Base-by-base conservation (phyloP, 2,329 filamentous ascomycete species). In the Knufia fluminis region DNA sequence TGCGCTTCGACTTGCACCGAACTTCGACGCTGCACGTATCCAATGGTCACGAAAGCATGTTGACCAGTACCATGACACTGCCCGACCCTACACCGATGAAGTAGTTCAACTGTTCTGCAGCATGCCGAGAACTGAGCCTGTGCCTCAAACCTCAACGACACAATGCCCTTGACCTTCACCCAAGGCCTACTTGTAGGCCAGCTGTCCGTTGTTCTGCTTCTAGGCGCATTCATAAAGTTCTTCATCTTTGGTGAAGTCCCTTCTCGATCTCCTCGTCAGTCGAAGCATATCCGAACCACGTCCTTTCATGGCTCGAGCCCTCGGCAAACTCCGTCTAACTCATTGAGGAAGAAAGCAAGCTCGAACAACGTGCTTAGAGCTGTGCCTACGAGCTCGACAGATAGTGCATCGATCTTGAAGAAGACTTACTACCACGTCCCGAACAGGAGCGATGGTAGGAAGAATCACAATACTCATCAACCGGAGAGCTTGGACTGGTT, bases 401-500 rank as follows among this genome's bases (percentile, higher is more conserved):
- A 85, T 45, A 94, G 89, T 33, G 66, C 66, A 38, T 72, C 70
- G 8, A 96, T 98, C 53, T 76, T 98, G 22, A 84, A 83, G 59
- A 98, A 98, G 71, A 97, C 92, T 19, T 98, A 96, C 68, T 98
- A 98, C 71, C 95, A 94, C 54, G 67, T 69, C 26, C 69, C 69
- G 16, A 65, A 64, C 8, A 67, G 67, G 43, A 61, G 64, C 17
- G 59, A 63, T 17, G 60, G 61, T 20, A 53, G 53, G 12, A 70
- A 69, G 59, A 65, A 68, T 42, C 70, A 72, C 52, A 71, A 94
- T 59, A 89, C 87, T 52, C 92, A 98, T 66, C 92, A 97, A 67
- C 92, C 92, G 1, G 92, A 98, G 68, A 94, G 86, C 51, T 70
- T 98, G 53, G 92, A 98, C 68, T 98, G 92, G 92, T 97, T 98